Evolutionary conservation across 78 protist genomes (phyloP).

Genomic region (Anaeramoeba flamelloides): DNA sequence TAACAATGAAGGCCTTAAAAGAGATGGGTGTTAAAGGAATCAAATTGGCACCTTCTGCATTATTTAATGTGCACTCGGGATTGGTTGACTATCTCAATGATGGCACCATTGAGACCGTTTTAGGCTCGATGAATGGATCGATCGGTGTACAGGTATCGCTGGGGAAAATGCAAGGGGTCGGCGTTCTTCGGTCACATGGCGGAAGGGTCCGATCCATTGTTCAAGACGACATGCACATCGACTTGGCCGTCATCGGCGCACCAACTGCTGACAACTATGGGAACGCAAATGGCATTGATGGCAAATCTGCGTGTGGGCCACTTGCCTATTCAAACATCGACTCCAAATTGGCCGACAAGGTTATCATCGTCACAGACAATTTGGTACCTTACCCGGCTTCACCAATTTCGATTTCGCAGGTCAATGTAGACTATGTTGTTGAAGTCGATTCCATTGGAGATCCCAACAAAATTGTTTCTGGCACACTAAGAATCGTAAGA

Average conservation of each 20-base stretch:
- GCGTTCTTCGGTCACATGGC: slow-evolving; percentile 16
- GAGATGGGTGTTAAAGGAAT: too few relatives aligned
- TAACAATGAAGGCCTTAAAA: too few relatives aligned
- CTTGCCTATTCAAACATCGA: slow-evolving; percentile 8
- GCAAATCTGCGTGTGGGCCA: slow-evolving; percentile 7
- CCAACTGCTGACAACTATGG: slow-evolving; percentile 3
- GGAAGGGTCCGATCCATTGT: slow-evolving; percentile 10
- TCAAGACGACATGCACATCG: slow-evolving; percentile 5
- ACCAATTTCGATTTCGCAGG: slow-evolving; percentile 10
- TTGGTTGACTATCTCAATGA: too few relatives aligned
- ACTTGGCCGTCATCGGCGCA: slow-evolving; percentile 18
- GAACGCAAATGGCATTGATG: slow-evolving; percentile 6
- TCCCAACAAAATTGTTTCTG: slow-evolving; percentile 9
- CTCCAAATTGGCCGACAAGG: slow-evolving; percentile 7
- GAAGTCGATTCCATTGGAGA: slow-evolving; percentile 3
- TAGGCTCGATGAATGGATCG: too few relatives aligned
- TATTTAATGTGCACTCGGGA: too few relatives aligned
- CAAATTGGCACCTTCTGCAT: too few relatives aligned
- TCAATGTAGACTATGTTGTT: slow-evolving; percentile 16
- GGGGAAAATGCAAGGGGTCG: too few relatives aligned
- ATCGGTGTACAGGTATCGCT: too few relatives aligned
- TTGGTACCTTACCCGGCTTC: slow-evolving; percentile 12
- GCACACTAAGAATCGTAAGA: not conserved
- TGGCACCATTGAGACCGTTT: too few relatives aligned
- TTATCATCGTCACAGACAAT: slow-evolving; percentile 18